A percentile compares a stretch with the other conserved stretches of the same genome.
Evolutionary conservation across 306 rosid genomes (phyloP).

Genomic region (Lithocarpus polystachyus): DNA sequence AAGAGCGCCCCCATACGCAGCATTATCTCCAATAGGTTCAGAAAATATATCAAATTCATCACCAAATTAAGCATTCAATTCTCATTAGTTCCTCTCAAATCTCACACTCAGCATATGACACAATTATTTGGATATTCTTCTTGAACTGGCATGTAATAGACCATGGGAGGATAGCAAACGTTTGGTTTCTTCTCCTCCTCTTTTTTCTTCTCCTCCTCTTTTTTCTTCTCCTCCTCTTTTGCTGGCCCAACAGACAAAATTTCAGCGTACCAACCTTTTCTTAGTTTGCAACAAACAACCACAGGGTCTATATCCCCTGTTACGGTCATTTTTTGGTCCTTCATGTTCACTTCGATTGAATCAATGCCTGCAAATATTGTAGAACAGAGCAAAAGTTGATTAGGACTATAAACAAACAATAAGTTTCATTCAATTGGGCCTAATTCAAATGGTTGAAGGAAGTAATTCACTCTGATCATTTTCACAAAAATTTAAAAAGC

Average conservation of each 20-base stretch:
- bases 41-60: background rate
- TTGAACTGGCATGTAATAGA: conserved; percentile 41
- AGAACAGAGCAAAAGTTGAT: background rate
- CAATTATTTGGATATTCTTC: conserved; percentile 80
- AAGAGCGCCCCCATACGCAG: no score
- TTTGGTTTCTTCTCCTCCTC: conserved; percentile 34
- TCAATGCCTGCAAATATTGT: conserved; percentile 58
- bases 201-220: conserved; percentile 62
- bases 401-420: background rate
- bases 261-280: conserved; percentile 65
- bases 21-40: no score
- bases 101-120: conserved; percentile 45
- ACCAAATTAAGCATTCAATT: background rate
- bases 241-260: conserved; percentile 80
- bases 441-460: background rate
- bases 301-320: conserved; percentile 69
- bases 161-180: conserved; percentile 42
- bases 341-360: conserved; percentile 83
- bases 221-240: conserved; percentile 70
- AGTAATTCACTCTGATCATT: background rate
- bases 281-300: conserved; percentile 45
- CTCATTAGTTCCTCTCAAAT: background rate
- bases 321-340: conserved; percentile 72
- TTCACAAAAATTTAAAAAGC: background rate
- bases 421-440: background rate